phyloP scores from a whole-genome alignment of 2,329 filamentous ascomycete species.

The Dendryphion nanum region DNA sequence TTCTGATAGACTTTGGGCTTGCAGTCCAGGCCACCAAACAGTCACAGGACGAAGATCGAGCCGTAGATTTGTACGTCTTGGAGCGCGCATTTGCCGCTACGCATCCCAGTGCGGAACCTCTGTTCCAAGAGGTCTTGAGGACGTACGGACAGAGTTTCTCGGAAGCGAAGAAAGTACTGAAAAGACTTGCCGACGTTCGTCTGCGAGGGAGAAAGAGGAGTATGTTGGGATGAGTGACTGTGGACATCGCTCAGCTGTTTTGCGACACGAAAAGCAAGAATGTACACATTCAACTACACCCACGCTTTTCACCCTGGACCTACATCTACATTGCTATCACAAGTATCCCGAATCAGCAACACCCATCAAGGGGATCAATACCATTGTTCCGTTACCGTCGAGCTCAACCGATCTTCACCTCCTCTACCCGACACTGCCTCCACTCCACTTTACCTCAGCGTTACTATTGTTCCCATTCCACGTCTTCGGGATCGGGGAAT shows the following conservation, averaged over 20 bases:
- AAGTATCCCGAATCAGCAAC: no score
- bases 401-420: no score
- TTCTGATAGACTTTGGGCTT: conserved; percentile 93
- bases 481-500: background rate
- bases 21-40: conserved; percentile 64
- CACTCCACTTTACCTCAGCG: no score
- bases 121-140: conserved; percentile 72
- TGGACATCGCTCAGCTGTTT: no score
- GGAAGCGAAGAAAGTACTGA: conserved; percentile 71
- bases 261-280: no score
- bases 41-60: conserved; percentile 82
- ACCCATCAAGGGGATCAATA: no score
- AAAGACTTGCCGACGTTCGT: conserved; percentile 84
- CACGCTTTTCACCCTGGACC: no score
- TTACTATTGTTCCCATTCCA: background rate
- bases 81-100: conserved; percentile 94
- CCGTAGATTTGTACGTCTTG: conserved; percentile 93
- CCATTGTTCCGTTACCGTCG: no score
- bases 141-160: conserved; percentile 75
- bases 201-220: conserved; percentile 94
- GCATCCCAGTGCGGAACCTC: conserved; percentile 77
- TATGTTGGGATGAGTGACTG: conserved; percentile 91
- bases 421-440: background rate
- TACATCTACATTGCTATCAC: no score
- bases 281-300: no score